Evolutionary conservation across 805 yeast genomes (phyloP).

Genomic region (Saccharomycopsis sp.): DNA sequence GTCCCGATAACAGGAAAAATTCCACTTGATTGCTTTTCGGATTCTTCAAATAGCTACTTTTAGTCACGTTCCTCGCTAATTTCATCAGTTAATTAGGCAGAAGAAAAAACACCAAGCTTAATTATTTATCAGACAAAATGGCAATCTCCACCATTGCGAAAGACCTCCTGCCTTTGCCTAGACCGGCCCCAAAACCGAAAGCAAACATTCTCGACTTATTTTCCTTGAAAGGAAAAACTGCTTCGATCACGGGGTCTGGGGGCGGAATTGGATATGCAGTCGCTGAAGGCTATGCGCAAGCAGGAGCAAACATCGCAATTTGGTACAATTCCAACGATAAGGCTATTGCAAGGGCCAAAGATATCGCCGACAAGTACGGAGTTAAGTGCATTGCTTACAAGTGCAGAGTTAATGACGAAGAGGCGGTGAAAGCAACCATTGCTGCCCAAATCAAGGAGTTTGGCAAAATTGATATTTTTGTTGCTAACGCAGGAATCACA

Average conservation of each 20-base stretch:
- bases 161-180: slow-evolving; percentile 38
- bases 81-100: no score
- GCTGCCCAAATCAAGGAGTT: slow-evolving; percentile 55
- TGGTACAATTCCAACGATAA: slow-evolving; percentile 57
- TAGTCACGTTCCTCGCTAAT: no score
- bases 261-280: slow-evolving; percentile 78
- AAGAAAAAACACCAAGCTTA: no score
- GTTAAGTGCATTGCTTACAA: slow-evolving; percentile 59
- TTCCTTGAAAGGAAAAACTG: slow-evolving; percentile 74
- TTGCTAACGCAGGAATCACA: slow-evolving; percentile 86
- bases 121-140: neutral
- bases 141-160: slow-evolving; percentile 6
- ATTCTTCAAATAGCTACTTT: no score
- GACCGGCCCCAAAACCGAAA: slow-evolving; percentile 44
- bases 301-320: slow-evolving; percentile 77
- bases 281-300: slow-evolving; percentile 79
- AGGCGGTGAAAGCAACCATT: slow-evolving; percentile 43
- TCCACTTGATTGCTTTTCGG: no score
- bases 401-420: slow-evolving; percentile 46
- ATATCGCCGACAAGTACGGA: slow-evolving; percentile 48
- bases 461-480: slow-evolving; percentile 70
- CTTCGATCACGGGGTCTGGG: slow-evolving; percentile 80
- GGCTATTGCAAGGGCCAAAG: slow-evolving; percentile 54
- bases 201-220: slow-evolving; percentile 58
- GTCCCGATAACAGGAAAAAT: no score